phyloP scores from a whole-genome alignment of 352 stramenopile genomes.

The Globisporangium iwayamae region DNA sequence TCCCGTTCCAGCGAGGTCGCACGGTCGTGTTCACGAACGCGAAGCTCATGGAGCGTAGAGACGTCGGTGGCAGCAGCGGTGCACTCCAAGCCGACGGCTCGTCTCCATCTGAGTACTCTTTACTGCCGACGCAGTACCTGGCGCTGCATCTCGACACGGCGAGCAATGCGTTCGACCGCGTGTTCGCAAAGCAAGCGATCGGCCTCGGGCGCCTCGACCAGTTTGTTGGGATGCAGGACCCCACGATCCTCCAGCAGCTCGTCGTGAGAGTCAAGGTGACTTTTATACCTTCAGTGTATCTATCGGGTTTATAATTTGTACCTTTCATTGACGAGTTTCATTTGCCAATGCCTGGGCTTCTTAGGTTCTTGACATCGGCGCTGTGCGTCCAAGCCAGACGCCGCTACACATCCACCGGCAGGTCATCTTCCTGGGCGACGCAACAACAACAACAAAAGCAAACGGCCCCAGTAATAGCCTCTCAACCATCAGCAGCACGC shows the following conservation, averaged over 20 bases:
- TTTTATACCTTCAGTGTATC: too few species aligned
- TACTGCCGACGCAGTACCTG: conserved; percentile 38
- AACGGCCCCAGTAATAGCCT: neutral
- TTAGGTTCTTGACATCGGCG: conserved; percentile 63
- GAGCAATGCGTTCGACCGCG: conserved; percentile 6
- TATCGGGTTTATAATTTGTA: too few species aligned
- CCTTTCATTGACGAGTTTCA: too few species aligned
- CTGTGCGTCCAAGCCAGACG: conserved; percentile 54
- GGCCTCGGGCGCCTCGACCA: conserved; percentile 11
- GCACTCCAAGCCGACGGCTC: neutral
- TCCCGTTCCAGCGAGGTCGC: conserved; percentile 38
- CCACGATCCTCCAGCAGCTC: conserved; percentile 25
- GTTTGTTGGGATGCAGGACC: conserved; percentile 18
- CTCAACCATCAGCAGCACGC: neutral
- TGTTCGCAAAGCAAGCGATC: conserved; percentile 11
- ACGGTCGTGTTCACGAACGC: conserved; percentile 50
- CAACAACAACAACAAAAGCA: neutral
- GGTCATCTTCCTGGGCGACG: conserved; percentile 56
- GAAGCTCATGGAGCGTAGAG: conserved; percentile 53
- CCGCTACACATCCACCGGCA: conserved; percentile 54
- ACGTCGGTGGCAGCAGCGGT: conserved; percentile 13
- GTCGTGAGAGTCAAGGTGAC: conserved; percentile 22
- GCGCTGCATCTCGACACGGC: conserved; percentile 23
- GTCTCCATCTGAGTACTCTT: conserved; percentile 12
- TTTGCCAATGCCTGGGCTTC: neutral